Evolutionary conservation across 495 filamentous ascomycete species (phyloP).

Genomic region (Neurospora cerealis): DNA sequence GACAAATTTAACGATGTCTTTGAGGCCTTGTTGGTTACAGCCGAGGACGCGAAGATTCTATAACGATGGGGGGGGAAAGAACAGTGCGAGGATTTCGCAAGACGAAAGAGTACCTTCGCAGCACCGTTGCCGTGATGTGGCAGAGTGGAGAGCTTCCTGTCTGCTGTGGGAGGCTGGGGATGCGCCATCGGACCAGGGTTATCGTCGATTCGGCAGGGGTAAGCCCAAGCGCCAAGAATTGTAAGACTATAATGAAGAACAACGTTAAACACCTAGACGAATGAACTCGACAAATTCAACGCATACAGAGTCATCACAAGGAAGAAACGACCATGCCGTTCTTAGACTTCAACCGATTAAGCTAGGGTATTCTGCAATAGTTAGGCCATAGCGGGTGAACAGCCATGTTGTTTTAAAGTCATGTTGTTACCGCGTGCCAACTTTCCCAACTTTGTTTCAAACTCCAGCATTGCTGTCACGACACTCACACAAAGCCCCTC

Average conservation of each 20-base stretch:
- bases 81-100: neutral
- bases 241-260: neutral
- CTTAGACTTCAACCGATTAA: neutral
- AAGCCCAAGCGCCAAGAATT: neutral
- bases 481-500: constrained; percentile 35
- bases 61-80: neutral
- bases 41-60: neutral
- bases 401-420: neutral
- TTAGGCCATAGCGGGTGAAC: neutral
- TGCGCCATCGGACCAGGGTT: neutral
- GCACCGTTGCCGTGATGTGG: neutral
- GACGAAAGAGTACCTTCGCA: neutral
- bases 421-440: neutral
- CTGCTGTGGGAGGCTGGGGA: neutral
- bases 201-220: neutral
- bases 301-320: neutral
- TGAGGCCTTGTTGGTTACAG: neutral
- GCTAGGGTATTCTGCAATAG: neutral
- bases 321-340: neutral
- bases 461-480: neutral
- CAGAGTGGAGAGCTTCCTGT: neutral
- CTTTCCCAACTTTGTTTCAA: neutral
- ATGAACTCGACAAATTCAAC: neutral
- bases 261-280: neutral
- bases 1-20: neutral